Evolutionary conservation across 2,329 filamentous ascomycete species (phyloP).

Genomic region (Ophiostoma montium): DNA sequence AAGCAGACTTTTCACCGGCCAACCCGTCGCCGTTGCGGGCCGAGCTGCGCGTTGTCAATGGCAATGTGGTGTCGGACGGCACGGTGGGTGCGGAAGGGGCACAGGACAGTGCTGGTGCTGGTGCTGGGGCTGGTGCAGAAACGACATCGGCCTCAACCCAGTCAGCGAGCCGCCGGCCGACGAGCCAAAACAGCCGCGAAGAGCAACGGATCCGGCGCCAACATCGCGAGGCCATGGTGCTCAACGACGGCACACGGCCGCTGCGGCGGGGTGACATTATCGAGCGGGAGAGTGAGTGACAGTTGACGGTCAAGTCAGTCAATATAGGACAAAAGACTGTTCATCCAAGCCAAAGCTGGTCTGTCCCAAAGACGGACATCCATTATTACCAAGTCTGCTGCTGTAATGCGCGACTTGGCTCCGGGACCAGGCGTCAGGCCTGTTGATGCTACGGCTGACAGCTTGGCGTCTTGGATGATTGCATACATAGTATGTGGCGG

Average conservation of each 20-base stretch:
- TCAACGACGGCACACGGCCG: slow-evolving; percentile 71
- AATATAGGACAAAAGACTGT: too few relatives aligned
- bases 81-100: slow-evolving; percentile 13
- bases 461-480: too few relatives aligned
- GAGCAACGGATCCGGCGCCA: slow-evolving; percentile 62
- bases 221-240: slow-evolving; percentile 76
- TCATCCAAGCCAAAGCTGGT: too few relatives aligned
- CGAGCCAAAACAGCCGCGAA: slow-evolving; percentile 31
- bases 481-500: too few relatives aligned
- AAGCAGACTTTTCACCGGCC: neutral
- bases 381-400: too few relatives aligned
- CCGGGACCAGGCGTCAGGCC: too few relatives aligned
- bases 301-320: neutral
- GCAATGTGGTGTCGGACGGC: slow-evolving; percentile 12
- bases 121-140: too few relatives aligned
- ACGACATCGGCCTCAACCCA: neutral
- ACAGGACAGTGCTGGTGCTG: neutral
- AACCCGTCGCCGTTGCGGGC: neutral
- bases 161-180: neutral
- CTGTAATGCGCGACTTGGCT: too few relatives aligned
- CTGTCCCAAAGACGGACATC: too few relatives aligned
- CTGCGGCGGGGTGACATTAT: slow-evolving; percentile 67
- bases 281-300: slow-evolving; percentile 39
- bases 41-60: slow-evolving; percentile 9
- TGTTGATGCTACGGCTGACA: too few relatives aligned